A percentile compares a stretch with the other conserved stretches of the same genome.
Evolutionary conservation across 108 stramenopile species (phyloP).

Genomic region (Stephanodiscus triporus): DNA sequence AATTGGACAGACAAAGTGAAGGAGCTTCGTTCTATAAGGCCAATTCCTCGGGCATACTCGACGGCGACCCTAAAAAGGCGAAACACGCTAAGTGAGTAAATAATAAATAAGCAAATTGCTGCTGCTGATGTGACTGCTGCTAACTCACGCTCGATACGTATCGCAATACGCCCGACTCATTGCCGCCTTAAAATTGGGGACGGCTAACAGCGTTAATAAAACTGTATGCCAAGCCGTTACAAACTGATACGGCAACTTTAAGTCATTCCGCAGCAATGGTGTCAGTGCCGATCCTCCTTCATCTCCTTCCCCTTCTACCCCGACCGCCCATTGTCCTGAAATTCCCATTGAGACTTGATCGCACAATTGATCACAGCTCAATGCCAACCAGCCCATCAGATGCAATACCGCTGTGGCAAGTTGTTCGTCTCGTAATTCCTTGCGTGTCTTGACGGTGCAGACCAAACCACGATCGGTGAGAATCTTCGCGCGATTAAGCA

Average conservation of each 20-base stretch:
- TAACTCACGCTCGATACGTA: constrained; percentile 64
- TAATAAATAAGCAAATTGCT: neutral
- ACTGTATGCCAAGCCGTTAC: constrained; percentile 85
- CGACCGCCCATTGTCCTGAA: constrained; percentile 7
- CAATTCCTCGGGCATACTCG: constrained; percentile 86
- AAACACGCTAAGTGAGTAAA: neutral
- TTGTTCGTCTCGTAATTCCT: constrained; percentile 71
- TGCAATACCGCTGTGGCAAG: constrained; percentile 69
- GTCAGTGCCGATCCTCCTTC: constrained; percentile 57
- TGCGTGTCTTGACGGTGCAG: constrained; percentile 67
- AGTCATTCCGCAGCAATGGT: constrained; percentile 72
- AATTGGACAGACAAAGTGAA: constrained; percentile 91
- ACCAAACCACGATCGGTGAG: constrained; percentile 56
- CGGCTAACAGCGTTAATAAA: constrained; percentile 87
- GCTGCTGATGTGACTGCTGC: neutral
- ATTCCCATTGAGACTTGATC: constrained; percentile 57
- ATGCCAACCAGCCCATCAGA: constrained; percentile 66
- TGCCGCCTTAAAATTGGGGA: constrained; percentile 90
- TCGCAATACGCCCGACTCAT: constrained; percentile 91
- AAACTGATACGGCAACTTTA: constrained; percentile 69
- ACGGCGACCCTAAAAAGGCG: constrained; percentile 55
- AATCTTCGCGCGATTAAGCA: constrained; percentile 65
- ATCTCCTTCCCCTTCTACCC: constrained; percentile 13
- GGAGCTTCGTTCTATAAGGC: constrained; percentile 79
- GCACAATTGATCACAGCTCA: constrained; percentile 82